These are phyloP conservation scores for Nakazawaea siamensis DNA, from an alignment of 805 yeast species.

Conservation along the genomic window DNA sequence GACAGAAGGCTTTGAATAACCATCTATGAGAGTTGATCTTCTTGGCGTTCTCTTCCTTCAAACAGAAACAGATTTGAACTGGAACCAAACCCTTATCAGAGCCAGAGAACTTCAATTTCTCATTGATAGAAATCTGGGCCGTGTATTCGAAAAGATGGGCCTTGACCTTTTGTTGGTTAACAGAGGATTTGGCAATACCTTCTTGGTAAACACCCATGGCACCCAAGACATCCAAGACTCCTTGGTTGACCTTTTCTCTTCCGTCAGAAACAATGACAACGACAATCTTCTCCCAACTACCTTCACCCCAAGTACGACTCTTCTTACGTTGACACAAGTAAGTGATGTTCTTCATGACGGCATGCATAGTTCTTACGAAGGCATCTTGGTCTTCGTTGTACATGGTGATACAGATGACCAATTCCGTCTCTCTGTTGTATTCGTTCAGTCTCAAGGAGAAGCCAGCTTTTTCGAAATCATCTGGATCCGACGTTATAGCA, in stretches of 20 bases:
- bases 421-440: conserved; percentile 83
- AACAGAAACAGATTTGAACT: conserved; percentile 85
- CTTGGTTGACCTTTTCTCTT: conserved; percentile 76
- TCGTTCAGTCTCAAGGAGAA: conserved; percentile 83
- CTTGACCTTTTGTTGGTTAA: conserved; percentile 83
- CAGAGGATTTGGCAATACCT: conserved; percentile 91
- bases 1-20: conserved; percentile 94
- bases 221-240: conserved; percentile 80
- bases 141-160: conserved; percentile 96
- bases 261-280: conserved; percentile 93
- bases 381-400: conserved; percentile 90
- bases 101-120: conserved; percentile 83
- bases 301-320: conserved; percentile 90
- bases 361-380: conserved; percentile 88
- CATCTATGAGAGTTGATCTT: conserved; percentile 97
- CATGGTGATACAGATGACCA: conserved; percentile 92
- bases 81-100: conserved; percentile 89
- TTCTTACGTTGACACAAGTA: conserved; percentile 75
- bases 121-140: conserved; percentile 88
- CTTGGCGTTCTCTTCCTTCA: conserved; percentile 87
- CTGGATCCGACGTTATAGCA: conserved; percentile 92
- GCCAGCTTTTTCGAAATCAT: conserved; percentile 70
- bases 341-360: conserved; percentile 87
- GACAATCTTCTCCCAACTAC: conserved; percentile 95
- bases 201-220: conserved; percentile 97